Base-by-base conservation (phyloP, 306 rosid genomes). In the Hylodesmum podocarpum region DNA sequence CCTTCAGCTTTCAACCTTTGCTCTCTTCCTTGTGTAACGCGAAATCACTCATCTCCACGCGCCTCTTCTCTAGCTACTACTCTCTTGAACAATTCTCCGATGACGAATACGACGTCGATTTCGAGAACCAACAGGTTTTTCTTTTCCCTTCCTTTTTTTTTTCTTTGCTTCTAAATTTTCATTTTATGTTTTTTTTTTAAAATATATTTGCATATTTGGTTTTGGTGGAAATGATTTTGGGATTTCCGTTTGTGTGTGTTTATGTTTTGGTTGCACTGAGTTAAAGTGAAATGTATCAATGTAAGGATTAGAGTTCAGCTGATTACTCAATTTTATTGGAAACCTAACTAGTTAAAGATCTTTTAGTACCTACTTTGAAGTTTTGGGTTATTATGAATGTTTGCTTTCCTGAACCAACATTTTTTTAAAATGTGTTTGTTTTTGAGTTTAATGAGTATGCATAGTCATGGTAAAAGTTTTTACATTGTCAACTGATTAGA, bases 71-170 rank as follows among this genome's bases (percentile, higher is more conserved):
- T 83, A 77, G 87, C 15, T 85, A 85, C 27, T 89, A 87, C 68
- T 84, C 89, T 14, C 71, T 86, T 4, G 98, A 86, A 80, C 93
- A 89, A 82, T 94, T 87, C 91, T 94, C 97, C 46, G 98, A 94
- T 78, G 98, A 94, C 54, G 98, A 94, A 79, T 94, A 91, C 81
- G 96, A 84, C 33, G 87, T 91, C 78, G 91, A 87, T 36, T 89
- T 84, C 37, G 91, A 89, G 69, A 83, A 74, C 78, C 91, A 90
- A 7, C 84, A 85, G 90, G 97, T 88, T 70, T 18, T 3, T 18
- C 58, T 14, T 5, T 28, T 19, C 15, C 13, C 2, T 24, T 24
- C 15, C 53, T 75, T n/a, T 46, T 0, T 61, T 46, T 11, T 0
- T 8, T 4, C n/a, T n/a, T n/a, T n/a, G n/a, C n/a, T n/a, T n/a